Evolutionary conservation across 1,284 basidiomycete species (phyloP).

Genomic region (Ganoderma leucocontextum): DNA sequence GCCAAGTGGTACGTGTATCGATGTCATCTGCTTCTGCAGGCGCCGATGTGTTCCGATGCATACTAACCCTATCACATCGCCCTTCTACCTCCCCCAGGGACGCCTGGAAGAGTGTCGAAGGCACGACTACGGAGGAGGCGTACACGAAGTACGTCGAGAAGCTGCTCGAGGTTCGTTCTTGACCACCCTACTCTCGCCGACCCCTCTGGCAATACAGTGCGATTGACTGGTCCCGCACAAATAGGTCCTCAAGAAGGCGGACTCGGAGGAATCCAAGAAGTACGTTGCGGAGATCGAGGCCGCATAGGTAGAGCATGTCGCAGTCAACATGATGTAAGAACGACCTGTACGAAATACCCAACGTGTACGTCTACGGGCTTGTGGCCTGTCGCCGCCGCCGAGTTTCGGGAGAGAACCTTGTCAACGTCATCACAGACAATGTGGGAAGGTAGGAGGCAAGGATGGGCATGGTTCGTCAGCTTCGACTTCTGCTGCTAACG

Average conservation of each 20-base stretch:
- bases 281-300: constrained; percentile 69
- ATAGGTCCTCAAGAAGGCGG: constrained; percentile 66
- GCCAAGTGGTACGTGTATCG: constrained; percentile 75
- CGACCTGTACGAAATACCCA: constrained; percentile 7
- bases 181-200: constrained; percentile 10
- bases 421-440: not conserved
- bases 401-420: constrained; percentile 11
- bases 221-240: constrained; percentile 54
- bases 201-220: not conserved
- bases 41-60: constrained; percentile 13
- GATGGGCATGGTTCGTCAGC: not conserved
- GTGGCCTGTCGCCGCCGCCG: not conserved
- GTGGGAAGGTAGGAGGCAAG: not conserved
- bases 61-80: constrained; percentile 7
- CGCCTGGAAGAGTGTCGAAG: constrained; percentile 87
- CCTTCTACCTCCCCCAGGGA: constrained; percentile 58
- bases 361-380: constrained; percentile 15
- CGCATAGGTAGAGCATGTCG: constrained; percentile 37
- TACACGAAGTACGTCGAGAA: constrained; percentile 76
- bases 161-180: constrained; percentile 67
- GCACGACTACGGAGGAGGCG: constrained; percentile 76
- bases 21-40: constrained; percentile 13
- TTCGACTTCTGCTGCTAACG: constrained; percentile 25
- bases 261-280: constrained; percentile 64
- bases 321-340: not conserved